A percentile compares a stretch with the other conserved stretches of the same genome.
Conservation (phyloP, 2,329 filamentous ascomycete genomes). For the Aspergillus clavatus region DNA sequence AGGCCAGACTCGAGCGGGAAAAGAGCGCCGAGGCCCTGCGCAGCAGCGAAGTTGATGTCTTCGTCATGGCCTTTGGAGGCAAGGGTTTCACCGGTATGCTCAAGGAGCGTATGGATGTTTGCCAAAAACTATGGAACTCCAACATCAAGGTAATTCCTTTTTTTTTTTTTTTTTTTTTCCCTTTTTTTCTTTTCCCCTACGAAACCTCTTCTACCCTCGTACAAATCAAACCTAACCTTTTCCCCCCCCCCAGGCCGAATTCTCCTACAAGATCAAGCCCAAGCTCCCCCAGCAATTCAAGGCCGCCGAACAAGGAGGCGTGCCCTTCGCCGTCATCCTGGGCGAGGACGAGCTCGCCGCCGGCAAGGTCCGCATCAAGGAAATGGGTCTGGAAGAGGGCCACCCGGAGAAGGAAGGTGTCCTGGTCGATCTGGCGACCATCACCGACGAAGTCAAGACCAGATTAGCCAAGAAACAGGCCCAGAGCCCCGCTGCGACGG, state of each 20-base stretch:
- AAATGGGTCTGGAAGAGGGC: constrained; percentile 70
- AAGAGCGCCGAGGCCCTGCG: constrained; percentile 53
- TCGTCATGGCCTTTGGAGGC: constrained; percentile 89
- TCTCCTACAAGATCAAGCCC: constrained; percentile 83
- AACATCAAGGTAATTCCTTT: constrained; percentile 65
- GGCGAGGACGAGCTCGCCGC: constrained; percentile 82
- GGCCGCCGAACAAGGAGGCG: constrained; percentile 70
- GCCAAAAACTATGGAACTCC: constrained; percentile 73
- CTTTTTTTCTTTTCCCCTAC: too few species aligned
- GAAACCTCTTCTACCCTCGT: too few species aligned
- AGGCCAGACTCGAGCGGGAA: constrained; percentile 63
- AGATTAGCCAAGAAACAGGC: constrained; percentile 21
- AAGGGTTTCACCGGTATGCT: constrained; percentile 78
- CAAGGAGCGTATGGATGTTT: constrained; percentile 77
- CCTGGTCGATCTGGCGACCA: constrained; percentile 55
- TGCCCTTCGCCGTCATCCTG: constrained; percentile 83
- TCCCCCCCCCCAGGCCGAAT: constrained; percentile 65
- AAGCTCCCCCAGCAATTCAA: constrained; percentile 89
- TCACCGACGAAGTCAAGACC: constrained; percentile 23
- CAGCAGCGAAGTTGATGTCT: constrained; percentile 78
- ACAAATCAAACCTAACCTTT: too few species aligned
- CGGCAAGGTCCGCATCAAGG: constrained; percentile 85
- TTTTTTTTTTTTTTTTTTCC: background rate
- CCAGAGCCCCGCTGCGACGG: background rate
- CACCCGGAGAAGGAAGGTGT: constrained; percentile 90